phyloP scores from a whole-genome alignment of 2,329 filamentous ascomycete genomes.

The Blumeria graminis region DNA sequence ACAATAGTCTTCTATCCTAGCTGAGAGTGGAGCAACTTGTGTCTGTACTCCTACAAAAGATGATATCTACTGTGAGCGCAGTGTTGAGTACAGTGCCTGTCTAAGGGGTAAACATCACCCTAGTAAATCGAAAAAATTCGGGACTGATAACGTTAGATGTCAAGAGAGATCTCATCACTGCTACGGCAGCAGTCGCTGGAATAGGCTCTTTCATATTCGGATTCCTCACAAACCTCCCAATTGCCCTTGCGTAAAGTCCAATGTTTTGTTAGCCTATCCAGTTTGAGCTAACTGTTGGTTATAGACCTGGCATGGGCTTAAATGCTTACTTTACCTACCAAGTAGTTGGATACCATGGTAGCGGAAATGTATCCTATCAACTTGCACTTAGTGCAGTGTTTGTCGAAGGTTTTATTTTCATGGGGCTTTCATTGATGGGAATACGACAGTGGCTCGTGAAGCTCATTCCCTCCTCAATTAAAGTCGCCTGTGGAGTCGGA shows the following conservation, averaged over 20 bases:
- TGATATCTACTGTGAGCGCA: slow-evolving; percentile 6
- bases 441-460: slow-evolving; percentile 51
- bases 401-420: slow-evolving; percentile 38
- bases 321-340: slow-evolving; percentile 46
- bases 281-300: slow-evolving; percentile 1
- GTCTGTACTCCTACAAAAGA: slow-evolving; percentile 23
- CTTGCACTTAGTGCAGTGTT: slow-evolving; percentile 40
- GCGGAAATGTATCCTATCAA: slow-evolving; percentile 29
- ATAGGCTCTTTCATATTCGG: slow-evolving; percentile 57
- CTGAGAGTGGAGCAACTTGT: slow-evolving; percentile 56
- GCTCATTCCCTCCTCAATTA: slow-evolving; percentile 38
- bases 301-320: slow-evolving; percentile 39
- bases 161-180: slow-evolving; percentile 57
- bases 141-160: slow-evolving; percentile 22
- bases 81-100: slow-evolving; percentile 21
- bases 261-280: slow-evolving; percentile 1
- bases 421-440: slow-evolving; percentile 38
- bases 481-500: slow-evolving; percentile 39
- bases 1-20: slow-evolving; percentile 44
- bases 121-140: not conserved
- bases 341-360: slow-evolving; percentile 35
- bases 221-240: slow-evolving; percentile 58
- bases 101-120: slow-evolving; percentile 14
- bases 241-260: slow-evolving; percentile 43
- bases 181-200: slow-evolving; percentile 58